These are phyloP conservation scores for Phytopythium aichiense DNA, from an alignment of 352 stramenopile species.

Conservation along the genomic window DNA sequence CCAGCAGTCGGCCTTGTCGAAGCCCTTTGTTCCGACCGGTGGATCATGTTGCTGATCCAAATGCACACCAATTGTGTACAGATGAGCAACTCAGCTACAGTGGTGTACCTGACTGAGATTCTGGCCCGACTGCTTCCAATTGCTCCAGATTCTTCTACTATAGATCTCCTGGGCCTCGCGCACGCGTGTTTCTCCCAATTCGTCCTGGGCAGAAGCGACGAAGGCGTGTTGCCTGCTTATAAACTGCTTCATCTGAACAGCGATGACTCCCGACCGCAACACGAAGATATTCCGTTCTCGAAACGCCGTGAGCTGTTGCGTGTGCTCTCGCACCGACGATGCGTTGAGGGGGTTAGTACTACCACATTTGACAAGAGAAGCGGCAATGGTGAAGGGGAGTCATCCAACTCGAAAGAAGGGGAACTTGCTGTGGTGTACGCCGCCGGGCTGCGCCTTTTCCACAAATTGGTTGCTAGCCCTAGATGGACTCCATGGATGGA, in stretches of 20 bases:
- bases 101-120: slow-evolving; percentile 29
- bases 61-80: slow-evolving; percentile 13
- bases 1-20: neutral
- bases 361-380: neutral
- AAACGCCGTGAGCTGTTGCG: slow-evolving; percentile 27
- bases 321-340: slow-evolving; percentile 9
- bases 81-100: slow-evolving; percentile 10
- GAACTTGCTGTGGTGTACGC: neutral
- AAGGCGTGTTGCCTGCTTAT: neutral
- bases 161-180: slow-evolving; percentile 10
- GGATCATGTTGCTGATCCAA: slow-evolving; percentile 20
- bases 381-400: neutral
- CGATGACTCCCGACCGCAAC: neutral
- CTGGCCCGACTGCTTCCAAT: slow-evolving; percentile 22
- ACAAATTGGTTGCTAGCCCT: slow-evolving; percentile 15
- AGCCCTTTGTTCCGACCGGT: slow-evolving; percentile 17
- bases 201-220: neutral
- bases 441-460: slow-evolving; percentile 22
- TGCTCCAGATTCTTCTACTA: neutral
- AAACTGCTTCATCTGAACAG: neutral
- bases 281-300: neutral
- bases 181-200: neutral
- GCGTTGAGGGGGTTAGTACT: neutral
- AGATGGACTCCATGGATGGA: slow-evolving; percentile 18
- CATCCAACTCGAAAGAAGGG: neutral